Evolutionary conservation across 495 filamentous ascomycete genomes (phyloP).

Genomic region (Podospora pseudocomata): DNA sequence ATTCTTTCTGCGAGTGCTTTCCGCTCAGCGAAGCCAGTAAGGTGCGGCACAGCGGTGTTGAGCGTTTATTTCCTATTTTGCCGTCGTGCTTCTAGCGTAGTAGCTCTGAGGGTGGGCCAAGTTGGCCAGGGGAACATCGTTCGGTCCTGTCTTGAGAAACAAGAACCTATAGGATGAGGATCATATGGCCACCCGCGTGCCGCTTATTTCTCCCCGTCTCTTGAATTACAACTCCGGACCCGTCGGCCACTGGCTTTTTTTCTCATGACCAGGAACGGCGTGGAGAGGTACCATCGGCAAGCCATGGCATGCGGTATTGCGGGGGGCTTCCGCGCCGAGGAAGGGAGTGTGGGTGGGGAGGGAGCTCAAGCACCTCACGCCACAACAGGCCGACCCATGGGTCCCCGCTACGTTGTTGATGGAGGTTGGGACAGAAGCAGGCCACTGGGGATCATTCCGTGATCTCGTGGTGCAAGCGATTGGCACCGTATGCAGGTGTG

Average conservation of each 20-base stretch:
- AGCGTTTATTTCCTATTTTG: not conserved
- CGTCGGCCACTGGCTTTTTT: not conserved
- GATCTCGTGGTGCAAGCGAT: not conserved
- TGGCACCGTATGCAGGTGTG: constrained; percentile 3
- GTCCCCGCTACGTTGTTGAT: not conserved
- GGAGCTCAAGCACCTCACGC: not conserved
- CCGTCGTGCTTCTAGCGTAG: not conserved
- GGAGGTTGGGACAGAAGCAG: not conserved
- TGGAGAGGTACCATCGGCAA: constrained; percentile 1
- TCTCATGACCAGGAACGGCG: not conserved
- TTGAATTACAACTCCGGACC: not conserved
- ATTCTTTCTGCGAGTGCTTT: not conserved
- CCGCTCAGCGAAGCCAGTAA: not conserved
- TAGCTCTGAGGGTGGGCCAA: not conserved
- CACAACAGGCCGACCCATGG: not conserved
- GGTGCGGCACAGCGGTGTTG: not conserved
- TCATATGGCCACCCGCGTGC: not conserved
- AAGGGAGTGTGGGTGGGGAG: not conserved
- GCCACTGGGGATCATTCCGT: not conserved
- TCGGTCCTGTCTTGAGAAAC: not conserved
- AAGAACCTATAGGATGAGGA: constrained; percentile 5
- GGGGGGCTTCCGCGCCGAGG: not conserved
- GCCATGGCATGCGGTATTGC: constrained; percentile 3
- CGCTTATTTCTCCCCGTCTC: not conserved
- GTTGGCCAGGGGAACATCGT: not conserved